phyloP scores from a whole-genome alignment of 768 basidiomycete genomes.

The Lentinula raphanica region DNA sequence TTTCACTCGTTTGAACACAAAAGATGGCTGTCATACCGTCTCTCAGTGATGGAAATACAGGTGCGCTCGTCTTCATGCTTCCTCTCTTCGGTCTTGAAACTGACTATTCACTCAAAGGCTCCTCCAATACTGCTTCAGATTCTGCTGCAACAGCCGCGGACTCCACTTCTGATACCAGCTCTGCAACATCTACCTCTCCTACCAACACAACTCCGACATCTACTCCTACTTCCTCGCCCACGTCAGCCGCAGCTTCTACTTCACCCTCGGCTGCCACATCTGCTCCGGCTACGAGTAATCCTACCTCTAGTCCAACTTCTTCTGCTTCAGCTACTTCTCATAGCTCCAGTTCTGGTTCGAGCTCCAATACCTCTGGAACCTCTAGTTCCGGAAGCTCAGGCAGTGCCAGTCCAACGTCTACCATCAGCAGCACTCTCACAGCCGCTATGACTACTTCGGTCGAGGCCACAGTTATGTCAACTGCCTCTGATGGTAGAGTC shows the following conservation, averaged over 20 bases:
- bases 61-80: neutral
- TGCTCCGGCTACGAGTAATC: neutral
- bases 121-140: neutral
- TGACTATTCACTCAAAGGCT: neutral
- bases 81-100: neutral
- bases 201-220: neutral
- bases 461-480: neutral
- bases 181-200: neutral
- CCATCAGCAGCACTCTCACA: slow-evolving; percentile 3
- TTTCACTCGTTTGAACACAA: neutral
- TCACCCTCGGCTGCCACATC: neutral
- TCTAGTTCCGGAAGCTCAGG: neutral
- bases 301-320: neutral
- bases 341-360: neutral
- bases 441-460: slow-evolving; percentile 1
- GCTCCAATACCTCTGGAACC: neutral
- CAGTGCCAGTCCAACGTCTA: neutral
- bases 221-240: neutral
- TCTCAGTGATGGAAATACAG: neutral
- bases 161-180: neutral
- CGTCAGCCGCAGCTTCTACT: neutral
- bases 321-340: slow-evolving; percentile 7
- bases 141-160: neutral
- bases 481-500: neutral
- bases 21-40: neutral